Evolutionary conservation across 2,329 filamentous ascomycete species (phyloP).

Genomic region (Fusarium sp.): DNA sequence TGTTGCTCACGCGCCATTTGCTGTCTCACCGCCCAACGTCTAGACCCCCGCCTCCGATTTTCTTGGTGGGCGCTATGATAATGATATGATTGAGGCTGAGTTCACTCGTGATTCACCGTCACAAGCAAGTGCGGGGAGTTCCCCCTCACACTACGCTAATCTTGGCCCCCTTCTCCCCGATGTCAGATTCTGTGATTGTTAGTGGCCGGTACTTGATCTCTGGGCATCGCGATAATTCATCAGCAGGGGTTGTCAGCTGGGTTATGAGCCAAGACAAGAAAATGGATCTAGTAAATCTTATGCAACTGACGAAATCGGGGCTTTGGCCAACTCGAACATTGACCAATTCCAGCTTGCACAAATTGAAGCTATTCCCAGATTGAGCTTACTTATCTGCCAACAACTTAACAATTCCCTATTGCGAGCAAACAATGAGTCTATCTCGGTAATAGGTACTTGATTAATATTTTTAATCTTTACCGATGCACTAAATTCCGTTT

Average conservation of each 20-base stretch:
- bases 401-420: too few relatives aligned
- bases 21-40: constrained; percentile 35
- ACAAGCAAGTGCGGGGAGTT: constrained; percentile 11
- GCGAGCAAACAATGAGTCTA: too few relatives aligned
- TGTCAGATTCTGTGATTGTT: not conserved
- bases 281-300: not conserved
- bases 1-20: constrained; percentile 30
- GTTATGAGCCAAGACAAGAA: not conserved
- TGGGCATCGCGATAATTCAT: constrained; percentile 9
- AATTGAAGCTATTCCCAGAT: not conserved
- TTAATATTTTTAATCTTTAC: too few relatives aligned
- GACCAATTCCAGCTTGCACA: accelerated
- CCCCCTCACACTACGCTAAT: not conserved
- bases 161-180: not conserved
- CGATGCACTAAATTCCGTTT: too few relatives aligned
- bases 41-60: not conserved
- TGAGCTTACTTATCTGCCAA: too few relatives aligned
- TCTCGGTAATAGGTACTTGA: too few relatives aligned
- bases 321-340: accelerated
- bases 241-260: constrained; percentile 32
- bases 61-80: constrained; percentile 7
- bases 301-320: not conserved
- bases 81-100: constrained; percentile 14
- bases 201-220: not conserved
- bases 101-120: constrained; percentile 1